Conservation (phyloP, 805 yeast genomes). For the Groenewaldozyma tartarivorans region DNA sequence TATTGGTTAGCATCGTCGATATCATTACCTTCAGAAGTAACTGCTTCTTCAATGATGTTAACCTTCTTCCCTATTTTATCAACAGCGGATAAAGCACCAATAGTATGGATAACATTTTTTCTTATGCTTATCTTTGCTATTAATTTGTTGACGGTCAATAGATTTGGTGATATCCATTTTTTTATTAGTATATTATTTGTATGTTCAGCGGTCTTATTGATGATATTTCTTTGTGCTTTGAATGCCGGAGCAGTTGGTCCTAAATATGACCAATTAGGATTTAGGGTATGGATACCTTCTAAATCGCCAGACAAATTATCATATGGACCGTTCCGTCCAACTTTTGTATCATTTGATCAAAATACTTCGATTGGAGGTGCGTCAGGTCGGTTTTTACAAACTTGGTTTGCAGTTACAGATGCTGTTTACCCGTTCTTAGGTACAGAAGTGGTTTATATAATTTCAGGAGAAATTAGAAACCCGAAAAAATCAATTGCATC, state of each 20-base stretch:
- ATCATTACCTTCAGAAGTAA: slow-evolving; percentile 70
- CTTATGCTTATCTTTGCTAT: slow-evolving; percentile 37
- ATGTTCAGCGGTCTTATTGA: slow-evolving; percentile 35
- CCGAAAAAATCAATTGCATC: slow-evolving; percentile 70
- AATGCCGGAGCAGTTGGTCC: slow-evolving; percentile 50
- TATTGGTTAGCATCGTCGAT: slow-evolving; percentile 67
- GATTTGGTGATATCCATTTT: slow-evolving; percentile 69
- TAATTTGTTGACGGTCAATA: slow-evolving; percentile 59
- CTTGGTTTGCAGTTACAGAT: slow-evolving; percentile 50
- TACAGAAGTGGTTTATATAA: slow-evolving; percentile 72
- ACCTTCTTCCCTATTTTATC: slow-evolving; percentile 52
- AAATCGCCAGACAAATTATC: slow-evolving; percentile 43
- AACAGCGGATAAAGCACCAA: slow-evolving; percentile 40
- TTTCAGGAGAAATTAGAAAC: slow-evolving; percentile 78
- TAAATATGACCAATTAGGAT: slow-evolving; percentile 44
- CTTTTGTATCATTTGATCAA: slow-evolving; percentile 34
- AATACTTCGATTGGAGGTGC: slow-evolving; percentile 36
- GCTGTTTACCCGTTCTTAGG: slow-evolving; percentile 75
- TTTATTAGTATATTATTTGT: slow-evolving; percentile 51
- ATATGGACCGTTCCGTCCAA: slow-evolving; percentile 65
- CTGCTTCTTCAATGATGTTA: slow-evolving; percentile 70
- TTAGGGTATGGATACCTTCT: slow-evolving; percentile 54
- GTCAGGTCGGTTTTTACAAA: slow-evolving; percentile 33
- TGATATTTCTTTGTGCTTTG: slow-evolving; percentile 54
- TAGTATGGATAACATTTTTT: slow-evolving; percentile 61